Base-by-base conservation (phyloP, 2,329 filamentous ascomycete genomes). In the Fusarium avenaceum region DNA sequence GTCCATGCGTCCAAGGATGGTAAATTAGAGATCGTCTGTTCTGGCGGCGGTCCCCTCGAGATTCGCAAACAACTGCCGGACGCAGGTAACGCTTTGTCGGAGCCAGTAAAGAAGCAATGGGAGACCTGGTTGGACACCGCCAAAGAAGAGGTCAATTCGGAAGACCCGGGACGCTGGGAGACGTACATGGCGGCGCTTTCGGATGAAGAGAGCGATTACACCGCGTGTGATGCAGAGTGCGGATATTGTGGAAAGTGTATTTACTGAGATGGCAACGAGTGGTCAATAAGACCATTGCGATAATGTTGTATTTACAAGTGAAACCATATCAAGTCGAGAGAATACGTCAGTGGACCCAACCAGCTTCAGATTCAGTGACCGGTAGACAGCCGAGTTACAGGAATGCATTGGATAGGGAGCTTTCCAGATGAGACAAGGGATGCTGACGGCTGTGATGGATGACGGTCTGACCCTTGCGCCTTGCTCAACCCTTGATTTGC, bases 151-250 rank as follows among this genome's bases (percentile, higher is more conserved):
- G 9, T 43, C 17, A 19, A 44, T 13, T 11, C 24, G 46, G 45
- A 20, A 28, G 48, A 44, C 9, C 22, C 65, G 45, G 51, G 10
- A n/a, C 24, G 42, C 20, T 55, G 48, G 57, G 57, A 63, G 17
- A 52, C 63, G 10, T 43, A 46, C 14, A 49, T 44, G 20, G 33
- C 62, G 26, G 44, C 45, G 26, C 57, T 63, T 38, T 69, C 56
- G 46, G 63, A 65, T 13, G 54, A 50, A 6, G 33, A 40, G 17
- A 57, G 40, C 2, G 74, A 76, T n/a, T 74, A 57, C 38, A 63
- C 69, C 24, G 73, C 72, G 2, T 76, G 75, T 45, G 71, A 75
- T 59, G 38, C 40, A n/a, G 72, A 76, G 49, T 76, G 75, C 39
- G 72, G 72, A 24, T 76, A 76, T 42, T 76, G 73, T 20, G 75